Base-by-base conservation (phyloP, 352 stramenopile species). In the Pseudoperonospora humuli region DNA sequence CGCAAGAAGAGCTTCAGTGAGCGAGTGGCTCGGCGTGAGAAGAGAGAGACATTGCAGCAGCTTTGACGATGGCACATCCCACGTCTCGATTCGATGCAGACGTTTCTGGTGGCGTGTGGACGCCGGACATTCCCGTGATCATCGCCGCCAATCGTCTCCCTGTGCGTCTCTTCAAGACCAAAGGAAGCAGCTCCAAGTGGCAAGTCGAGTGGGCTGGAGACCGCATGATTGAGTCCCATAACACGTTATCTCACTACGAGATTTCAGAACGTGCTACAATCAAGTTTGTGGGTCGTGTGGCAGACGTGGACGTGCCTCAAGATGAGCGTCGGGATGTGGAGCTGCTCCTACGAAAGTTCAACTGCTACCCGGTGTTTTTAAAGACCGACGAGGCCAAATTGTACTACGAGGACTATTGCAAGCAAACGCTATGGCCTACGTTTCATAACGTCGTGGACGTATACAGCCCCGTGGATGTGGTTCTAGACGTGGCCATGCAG, bases 371-470 rank as follows among this genome's bases (percentile, higher is more conserved):
- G 0, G 71, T 89, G 17, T 86, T 85, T 39, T 44, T 84, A 7
- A 44, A 60, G 3, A 20, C 49, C 1, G 61, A 80, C 3, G 74
- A 85, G 33, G 75, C 72, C 7, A 75, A 75, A 40, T 45, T 84
- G 3, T 84, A 81, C 49, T 90, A 86, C 36, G 89, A 97, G 65
- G 84, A 87, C 35, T 98, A 97, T 66, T 98, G 95, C 73, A 98
- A 98, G 66, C 85, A 95, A 45, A 84, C 96, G 7, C 79, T 99
- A 9, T 98, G 95, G 95, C 93, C 94, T 5, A 86, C 96, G 23
- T 93, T 99, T 55, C 95, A 99, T 68, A 97, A 98, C 63, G 86
- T 98, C 6, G 78, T 97, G 18, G 95, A 97, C 46, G 65, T 87
- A 8, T 90, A 90, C 58, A 83, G 64, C 38, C 69, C 78, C 6